Percentiles rank a stretch among this genome's conserved stretches.
Evolutionary conservation across 1,139 yeast genomes (phyloP).

Genomic region (Pichia sp.): DNA sequence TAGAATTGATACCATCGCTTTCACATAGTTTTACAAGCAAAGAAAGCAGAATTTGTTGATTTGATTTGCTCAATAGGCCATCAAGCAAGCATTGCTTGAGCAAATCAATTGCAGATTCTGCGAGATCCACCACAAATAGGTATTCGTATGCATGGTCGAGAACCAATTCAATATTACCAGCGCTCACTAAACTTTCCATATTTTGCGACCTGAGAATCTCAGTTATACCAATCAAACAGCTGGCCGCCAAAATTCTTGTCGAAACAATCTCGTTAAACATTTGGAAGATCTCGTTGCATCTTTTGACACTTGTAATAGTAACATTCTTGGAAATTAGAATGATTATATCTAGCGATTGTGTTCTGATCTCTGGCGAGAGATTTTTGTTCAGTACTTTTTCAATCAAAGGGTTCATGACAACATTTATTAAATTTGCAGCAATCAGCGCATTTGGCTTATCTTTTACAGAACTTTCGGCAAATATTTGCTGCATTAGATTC

Average conservation of each 20-base stretch:
- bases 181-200: constrained; percentile 1
- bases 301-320: constrained; percentile 4
- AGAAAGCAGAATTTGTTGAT: constrained; percentile 3
- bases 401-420: constrained; percentile 14
- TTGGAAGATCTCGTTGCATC: constrained; percentile 6
- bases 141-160: constrained; percentile 15
- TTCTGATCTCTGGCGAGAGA: constrained; percentile 44
- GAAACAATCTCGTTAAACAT: constrained; percentile 12
- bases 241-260: constrained; percentile 6
- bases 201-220: constrained; percentile 10
- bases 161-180: constrained; percentile 15
- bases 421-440: constrained; percentile 4
- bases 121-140: constrained; percentile 15
- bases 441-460: constrained; percentile 7
- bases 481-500: constrained; percentile 31
- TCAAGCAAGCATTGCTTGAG: constrained; percentile 7
- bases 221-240: constrained; percentile 13
- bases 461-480: constrained; percentile 23
- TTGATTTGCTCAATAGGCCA: constrained; percentile 7
- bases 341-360: constrained; percentile 34
- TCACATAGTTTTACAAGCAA: neutral
- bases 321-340: constrained; percentile 25
- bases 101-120: constrained; percentile 13
- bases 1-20: no score
- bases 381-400: constrained; percentile 34